phyloP scores from a whole-genome alignment of 1,139 yeast species.

The Eremothecium gossypii region DNA sequence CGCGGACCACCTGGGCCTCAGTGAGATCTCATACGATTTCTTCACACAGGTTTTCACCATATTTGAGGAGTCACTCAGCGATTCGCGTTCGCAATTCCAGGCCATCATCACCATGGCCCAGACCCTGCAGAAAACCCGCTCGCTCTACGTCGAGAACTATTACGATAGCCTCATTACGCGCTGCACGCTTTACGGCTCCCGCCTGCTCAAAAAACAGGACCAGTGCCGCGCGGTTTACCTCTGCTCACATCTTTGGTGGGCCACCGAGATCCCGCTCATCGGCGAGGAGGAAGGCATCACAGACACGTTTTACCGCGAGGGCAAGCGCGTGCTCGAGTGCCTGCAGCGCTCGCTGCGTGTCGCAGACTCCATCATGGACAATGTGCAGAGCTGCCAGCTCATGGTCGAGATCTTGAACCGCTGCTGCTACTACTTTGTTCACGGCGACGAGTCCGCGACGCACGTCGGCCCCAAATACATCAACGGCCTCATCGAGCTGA shows the following conservation, averaged over 20 bases:
- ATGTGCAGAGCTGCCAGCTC: constrained; percentile 53
- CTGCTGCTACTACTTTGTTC: constrained; percentile 75
- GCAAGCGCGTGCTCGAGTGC: constrained; percentile 57
- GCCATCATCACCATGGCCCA: constrained; percentile 49
- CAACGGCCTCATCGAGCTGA: constrained; percentile 78
- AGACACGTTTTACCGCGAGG: constrained; percentile 38
- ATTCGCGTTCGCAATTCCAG: constrained; percentile 45
- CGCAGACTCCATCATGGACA: constrained; percentile 79
- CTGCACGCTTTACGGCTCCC: constrained; percentile 80
- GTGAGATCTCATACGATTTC: constrained; percentile 75
- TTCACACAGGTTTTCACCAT: constrained; percentile 81
- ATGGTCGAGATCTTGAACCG: constrained; percentile 85
- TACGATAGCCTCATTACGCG: constrained; percentile 78
- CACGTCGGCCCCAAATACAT: constrained; percentile 65
- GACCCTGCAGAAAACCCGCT: constrained; percentile 38
- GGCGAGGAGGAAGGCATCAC: constrained; percentile 37
- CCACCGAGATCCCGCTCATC: constrained; percentile 48
- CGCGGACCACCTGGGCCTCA: constrained; percentile 64
- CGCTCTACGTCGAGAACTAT: constrained; percentile 22
- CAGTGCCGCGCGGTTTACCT: constrained; percentile 86
- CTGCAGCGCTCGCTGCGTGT: constrained; percentile 70
- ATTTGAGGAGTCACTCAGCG: constrained; percentile 72
- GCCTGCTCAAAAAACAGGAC: constrained; percentile 81
- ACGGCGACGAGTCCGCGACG: constrained; percentile 66
- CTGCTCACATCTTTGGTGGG: constrained; percentile 95